A percentile compares a stretch with the other conserved stretches of the same genome.
phyloP scores from a whole-genome alignment of 2,329 filamentous ascomycete species.

The Domatiomyces catenatus region DNA sequence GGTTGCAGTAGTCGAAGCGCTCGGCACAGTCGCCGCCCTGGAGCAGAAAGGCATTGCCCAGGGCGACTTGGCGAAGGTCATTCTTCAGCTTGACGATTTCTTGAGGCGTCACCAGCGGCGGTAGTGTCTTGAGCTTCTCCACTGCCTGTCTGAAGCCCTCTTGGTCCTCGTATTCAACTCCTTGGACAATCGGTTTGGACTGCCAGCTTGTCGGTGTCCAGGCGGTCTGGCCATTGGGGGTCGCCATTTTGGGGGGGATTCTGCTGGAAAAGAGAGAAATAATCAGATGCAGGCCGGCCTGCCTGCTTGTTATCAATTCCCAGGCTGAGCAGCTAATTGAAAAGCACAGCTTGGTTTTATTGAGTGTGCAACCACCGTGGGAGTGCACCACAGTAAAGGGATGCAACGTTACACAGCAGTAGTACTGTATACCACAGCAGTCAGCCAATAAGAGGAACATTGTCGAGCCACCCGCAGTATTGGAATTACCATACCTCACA shows the following conservation, averaged over 20 bases:
- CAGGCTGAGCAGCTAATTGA: too few relatives aligned
- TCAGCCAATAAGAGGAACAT: too few relatives aligned
- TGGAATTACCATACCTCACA: slow-evolving; percentile 36
- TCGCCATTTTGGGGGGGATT: neutral
- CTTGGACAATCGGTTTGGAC: slow-evolving; percentile 31
- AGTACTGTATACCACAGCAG: too few relatives aligned
- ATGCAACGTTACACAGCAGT: too few relatives aligned
- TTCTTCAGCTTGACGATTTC: slow-evolving; percentile 63
- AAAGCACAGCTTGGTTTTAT: too few relatives aligned
- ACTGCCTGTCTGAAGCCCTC: slow-evolving; percentile 26
- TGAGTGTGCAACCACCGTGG: too few relatives aligned
- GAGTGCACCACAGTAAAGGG: too few relatives aligned
- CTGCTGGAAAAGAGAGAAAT: too few relatives aligned
- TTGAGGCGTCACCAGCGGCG: slow-evolving; percentile 32
- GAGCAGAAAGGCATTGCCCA: slow-evolving; percentile 80
- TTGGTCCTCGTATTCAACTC: slow-evolving; percentile 31
- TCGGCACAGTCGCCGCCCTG: slow-evolving; percentile 94
- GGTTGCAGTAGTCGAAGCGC: slow-evolving; percentile 89
- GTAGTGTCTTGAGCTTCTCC: slow-evolving; percentile 28
- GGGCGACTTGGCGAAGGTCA: slow-evolving; percentile 68
- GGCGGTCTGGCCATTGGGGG: slow-evolving; percentile 44
- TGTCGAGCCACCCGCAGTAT: too few relatives aligned
- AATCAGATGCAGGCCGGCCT: too few relatives aligned
- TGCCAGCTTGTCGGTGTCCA: slow-evolving; percentile 25
- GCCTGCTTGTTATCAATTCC: too few relatives aligned